Percentiles rank a stretch among this genome's conserved stretches.
phyloP scores from a whole-genome alignment of 2,329 filamentous ascomycete genomes.

The Xylaria sp. region DNA sequence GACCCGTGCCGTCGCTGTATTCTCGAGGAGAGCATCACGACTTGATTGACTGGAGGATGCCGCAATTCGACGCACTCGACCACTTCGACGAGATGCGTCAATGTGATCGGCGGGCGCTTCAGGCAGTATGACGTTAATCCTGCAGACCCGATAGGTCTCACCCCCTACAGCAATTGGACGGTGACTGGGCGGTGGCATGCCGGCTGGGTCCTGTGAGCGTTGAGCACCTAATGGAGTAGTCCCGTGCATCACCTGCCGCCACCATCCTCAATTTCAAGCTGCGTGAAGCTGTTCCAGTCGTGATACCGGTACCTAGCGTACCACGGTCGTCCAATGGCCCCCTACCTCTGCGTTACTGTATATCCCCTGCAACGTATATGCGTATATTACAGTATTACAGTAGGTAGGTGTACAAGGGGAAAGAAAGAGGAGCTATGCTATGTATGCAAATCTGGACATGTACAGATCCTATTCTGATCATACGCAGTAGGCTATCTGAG shows the following conservation, averaged over 20 bases:
- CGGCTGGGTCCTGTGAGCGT: constrained; percentile 11
- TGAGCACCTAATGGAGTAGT: constrained; percentile 1
- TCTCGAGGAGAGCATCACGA: constrained; percentile 2
- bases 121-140: constrained; percentile 31
- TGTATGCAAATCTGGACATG: background rate
- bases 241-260: constrained; percentile 26
- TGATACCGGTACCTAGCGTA: background rate
- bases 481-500: background rate
- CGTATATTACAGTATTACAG: no score
- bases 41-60: constrained; percentile 8
- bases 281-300: background rate
- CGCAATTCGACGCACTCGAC: background rate
- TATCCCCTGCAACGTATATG: no score
- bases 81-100: constrained; percentile 18
- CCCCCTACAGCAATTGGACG: background rate
- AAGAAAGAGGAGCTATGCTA: no score
- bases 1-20: background rate
- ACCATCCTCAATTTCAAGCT: constrained; percentile 7
- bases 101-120: constrained; percentile 29
- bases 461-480: background rate
- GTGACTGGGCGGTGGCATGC: constrained; percentile 7
- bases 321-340: background rate
- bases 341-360: background rate
- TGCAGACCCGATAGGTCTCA: constrained; percentile 8
- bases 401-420: no score